phyloP scores from a whole-genome alignment of 2,329 filamentous ascomycete species.

The Aspergillus uvarum region DNA sequence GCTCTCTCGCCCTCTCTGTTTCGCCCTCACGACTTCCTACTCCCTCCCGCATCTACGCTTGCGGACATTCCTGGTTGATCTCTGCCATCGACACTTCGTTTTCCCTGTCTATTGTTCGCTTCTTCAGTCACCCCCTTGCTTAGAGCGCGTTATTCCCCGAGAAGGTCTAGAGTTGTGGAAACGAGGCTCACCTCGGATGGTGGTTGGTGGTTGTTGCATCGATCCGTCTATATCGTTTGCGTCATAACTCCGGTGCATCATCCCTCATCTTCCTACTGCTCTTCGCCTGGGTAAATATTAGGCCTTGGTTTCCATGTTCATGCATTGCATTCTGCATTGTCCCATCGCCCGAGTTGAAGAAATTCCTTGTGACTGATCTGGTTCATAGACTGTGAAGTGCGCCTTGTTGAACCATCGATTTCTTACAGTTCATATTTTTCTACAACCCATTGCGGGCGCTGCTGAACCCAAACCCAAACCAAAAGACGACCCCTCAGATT shows the following conservation, averaged over 20 bases:
- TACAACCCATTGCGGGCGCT: constrained; percentile 11
- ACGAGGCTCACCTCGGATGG: not conserved
- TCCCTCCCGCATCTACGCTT: not conserved
- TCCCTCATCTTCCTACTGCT: not conserved
- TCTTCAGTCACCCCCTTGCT: not conserved
- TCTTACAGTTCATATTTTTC: not conserved
- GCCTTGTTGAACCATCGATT: not conserved
- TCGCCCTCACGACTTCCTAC: not conserved
- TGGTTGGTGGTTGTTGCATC: constrained; percentile 2
- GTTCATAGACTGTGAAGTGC: not conserved
- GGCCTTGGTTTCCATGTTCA: constrained; percentile 1
- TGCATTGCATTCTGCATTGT: not conserved
- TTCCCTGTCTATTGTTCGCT: not conserved
- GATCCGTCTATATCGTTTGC: constrained; percentile 21
- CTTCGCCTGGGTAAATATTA: not conserved
- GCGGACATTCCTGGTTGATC: constrained; percentile 10
- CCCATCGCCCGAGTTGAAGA: not conserved
- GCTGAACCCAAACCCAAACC: constrained; percentile 3
- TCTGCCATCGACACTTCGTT: not conserved
- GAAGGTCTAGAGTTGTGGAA: not conserved
- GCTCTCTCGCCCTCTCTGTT: not conserved
- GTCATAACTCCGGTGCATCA: constrained; percentile 17
- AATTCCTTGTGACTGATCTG: not conserved
- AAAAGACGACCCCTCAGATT: constrained; percentile 14
- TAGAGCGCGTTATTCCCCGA: not conserved